Conservation (phyloP, 139 green algal species). For the Limnomonas spitsbergensis region DNA sequence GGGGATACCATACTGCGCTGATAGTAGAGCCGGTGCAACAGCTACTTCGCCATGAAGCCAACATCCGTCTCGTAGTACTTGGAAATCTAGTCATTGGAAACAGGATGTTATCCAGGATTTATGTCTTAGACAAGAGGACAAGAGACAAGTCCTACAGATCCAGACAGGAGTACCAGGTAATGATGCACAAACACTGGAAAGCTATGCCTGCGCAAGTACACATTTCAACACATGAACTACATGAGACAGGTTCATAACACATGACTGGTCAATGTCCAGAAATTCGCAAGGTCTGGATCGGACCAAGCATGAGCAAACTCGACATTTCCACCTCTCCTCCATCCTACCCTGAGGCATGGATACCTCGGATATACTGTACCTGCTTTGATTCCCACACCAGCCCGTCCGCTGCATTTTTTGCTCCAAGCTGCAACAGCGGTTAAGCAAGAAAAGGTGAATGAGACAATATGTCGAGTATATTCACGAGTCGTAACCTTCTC, state of each 20-base stretch:
- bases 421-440: background rate
- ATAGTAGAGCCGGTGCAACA: too few species aligned
- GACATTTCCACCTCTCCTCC: too few species aligned
- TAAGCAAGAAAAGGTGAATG: background rate
- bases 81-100: background rate
- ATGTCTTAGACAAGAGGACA: too few species aligned
- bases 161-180: background rate
- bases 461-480: background rate
- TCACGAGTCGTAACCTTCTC: too few species aligned
- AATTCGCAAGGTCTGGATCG: background rate
- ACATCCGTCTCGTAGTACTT: constrained; percentile 12
- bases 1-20: too few species aligned
- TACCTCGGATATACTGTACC: too few species aligned
- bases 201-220: background rate
- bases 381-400: background rate
- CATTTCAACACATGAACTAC: too few species aligned
- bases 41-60: constrained; percentile 18
- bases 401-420: background rate
- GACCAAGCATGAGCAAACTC: too few species aligned
- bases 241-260: too few species aligned
- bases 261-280: too few species aligned
- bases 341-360: too few species aligned
- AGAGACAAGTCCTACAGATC: background rate
- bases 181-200: background rate
- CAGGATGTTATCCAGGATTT: too few species aligned